Base-by-base conservation (phyloP, 306 rosid genomes). In the Cucumis cinereus region DNA sequence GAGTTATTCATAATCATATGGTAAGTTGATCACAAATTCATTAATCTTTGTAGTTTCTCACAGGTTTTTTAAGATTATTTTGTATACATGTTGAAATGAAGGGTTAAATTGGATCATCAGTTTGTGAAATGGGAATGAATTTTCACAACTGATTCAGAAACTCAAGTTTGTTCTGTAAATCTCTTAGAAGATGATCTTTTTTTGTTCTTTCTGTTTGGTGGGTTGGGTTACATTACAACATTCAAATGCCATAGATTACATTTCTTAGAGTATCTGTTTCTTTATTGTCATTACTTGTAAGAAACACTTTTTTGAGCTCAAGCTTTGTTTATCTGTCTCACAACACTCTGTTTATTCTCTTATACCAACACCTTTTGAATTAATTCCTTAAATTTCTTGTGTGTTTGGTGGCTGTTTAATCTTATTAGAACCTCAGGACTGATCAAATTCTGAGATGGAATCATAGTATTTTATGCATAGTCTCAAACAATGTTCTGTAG, bases 101-200 rank as follows among this genome's bases (percentile, higher is more conserved):
- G 69, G 80, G 79, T 82, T 15, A 50, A 8, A 8, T 61, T 88
- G 85, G 85, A 81, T 88, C 82, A 73, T 82, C 80, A 73, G 91
- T 79, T 81, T 79, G 78, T 78, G 86, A 85, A 82, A 70, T 41
- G 77, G 74, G 83, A 67, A 67, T 67, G 35, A 67, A 16, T 22
- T 67, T 85, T 79, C 80, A 38, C 84, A 10, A 45, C 90, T 76
- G 87, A 72, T 78, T 80, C 38, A 79, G 69, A 36, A 76, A 83
- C 43, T 64, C 59, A 80, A 79, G 84, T 77, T 84, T 84, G 86
- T 85, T 89, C 81, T 91, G 92, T 90, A 95, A 87, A 93, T 91
- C 68, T 74, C 53, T 7, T 74, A 26, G 58, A 71, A 53, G 13
- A 69, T 16, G 12, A 4, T 64, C 10, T 33, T 19, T 5, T 33